Evolutionary conservation across 1,284 basidiomycete species (phyloP).

Genomic region (Inonotus obliquus): DNA sequence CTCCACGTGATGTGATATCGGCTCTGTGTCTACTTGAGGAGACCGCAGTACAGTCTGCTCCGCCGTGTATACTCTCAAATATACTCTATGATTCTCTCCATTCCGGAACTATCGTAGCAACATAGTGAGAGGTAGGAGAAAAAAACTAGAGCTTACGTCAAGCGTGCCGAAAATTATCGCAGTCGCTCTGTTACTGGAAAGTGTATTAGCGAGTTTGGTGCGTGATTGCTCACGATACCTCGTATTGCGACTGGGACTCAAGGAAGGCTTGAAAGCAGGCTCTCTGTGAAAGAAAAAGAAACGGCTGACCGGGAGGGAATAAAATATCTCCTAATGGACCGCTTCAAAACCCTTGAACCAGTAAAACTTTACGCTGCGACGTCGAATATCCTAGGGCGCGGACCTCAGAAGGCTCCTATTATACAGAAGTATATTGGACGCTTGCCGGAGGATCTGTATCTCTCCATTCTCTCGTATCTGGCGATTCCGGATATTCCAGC

Average conservation of each 20-base stretch:
- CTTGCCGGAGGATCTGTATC: conserved; percentile 73
- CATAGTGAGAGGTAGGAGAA: no score
- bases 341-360: conserved; percentile 73
- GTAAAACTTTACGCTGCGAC: conserved; percentile 53
- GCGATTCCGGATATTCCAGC: conserved; percentile 76
- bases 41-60: neutral
- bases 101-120: no score
- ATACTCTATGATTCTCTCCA: no score
- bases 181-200: no score
- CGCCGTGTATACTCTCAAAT: neutral
- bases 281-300: no score
- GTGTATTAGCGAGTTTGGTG: no score
- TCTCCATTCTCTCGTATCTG: conserved; percentile 65
- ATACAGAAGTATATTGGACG: conserved; percentile 58
- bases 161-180: no score
- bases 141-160: no score
- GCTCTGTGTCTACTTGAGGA: neutral
- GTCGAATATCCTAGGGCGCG: conserved; percentile 16
- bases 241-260: no score
- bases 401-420: conserved; percentile 18
- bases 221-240: no score
- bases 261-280: no score
- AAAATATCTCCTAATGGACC: conserved; percentile 55
- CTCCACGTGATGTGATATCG: neutral
- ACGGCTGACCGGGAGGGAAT: no score